A percentile compares a stretch with the other conserved stretches of the same genome.
Conservation (phyloP, 2,329 filamentous ascomycete species). For the Aspergillus ochraceus region DNA sequence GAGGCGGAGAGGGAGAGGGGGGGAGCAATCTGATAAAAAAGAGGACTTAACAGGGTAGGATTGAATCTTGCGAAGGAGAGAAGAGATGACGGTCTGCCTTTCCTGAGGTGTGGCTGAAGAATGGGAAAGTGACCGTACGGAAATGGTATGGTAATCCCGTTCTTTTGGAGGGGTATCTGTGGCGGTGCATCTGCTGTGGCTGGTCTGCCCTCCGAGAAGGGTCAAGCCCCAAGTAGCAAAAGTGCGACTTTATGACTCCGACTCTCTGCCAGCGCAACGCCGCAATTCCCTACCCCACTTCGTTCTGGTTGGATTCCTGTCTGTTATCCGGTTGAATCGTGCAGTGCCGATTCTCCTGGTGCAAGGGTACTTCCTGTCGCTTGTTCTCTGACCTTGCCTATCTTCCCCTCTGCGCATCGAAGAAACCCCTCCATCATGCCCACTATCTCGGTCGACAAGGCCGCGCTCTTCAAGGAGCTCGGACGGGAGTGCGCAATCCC, state of each 20-base stretch:
- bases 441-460: conserved; percentile 96
- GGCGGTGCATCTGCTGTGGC: conserved; percentile 31
- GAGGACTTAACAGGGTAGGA: not conserved
- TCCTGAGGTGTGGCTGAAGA: conserved; percentile 29
- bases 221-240: conserved; percentile 24
- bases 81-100: conserved; percentile 5
- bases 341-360: not conserved
- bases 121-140: not conserved
- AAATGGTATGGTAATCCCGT: too few relatives aligned
- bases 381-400: not conserved
- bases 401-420: conserved; percentile 14
- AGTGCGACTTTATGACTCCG: conserved; percentile 13
- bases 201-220: conserved; percentile 13
- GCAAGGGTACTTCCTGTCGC: not conserved
- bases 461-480: conserved; percentile 88
- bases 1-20: conserved; percentile 1
- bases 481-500: conserved; percentile 69
- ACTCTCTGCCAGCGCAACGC: conserved; percentile 1
- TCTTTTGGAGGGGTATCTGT: conserved; percentile 21
- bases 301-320: not conserved
- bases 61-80: conserved; percentile 19
- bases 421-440: conserved; percentile 66
- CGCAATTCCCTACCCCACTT: not conserved
- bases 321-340: not conserved
- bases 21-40: conserved; percentile 9